Evolutionary conservation across 495 filamentous ascomycete species (phyloP).

Genomic region (Aspergillus ellipticus): DNA sequence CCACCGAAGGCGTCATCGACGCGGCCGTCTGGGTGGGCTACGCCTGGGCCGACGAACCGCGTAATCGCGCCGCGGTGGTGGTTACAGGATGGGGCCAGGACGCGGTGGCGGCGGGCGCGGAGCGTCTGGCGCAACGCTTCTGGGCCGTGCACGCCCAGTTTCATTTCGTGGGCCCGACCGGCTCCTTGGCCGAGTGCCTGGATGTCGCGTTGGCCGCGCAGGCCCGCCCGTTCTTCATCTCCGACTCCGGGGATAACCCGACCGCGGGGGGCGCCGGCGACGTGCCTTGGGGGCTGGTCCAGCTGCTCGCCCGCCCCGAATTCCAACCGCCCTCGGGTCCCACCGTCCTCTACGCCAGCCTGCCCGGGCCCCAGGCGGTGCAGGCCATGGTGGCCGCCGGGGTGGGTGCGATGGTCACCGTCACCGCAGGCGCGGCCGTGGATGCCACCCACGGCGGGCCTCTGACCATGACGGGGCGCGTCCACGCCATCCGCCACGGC

Average conservation of each 20-base stretch:
- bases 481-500: conserved; percentile 52
- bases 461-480: conserved; percentile 49
- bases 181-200: conserved; percentile 47
- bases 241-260: conserved; percentile 56
- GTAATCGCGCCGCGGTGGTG: conserved; percentile 50
- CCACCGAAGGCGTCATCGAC: conserved; percentile 42
- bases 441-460: conserved; percentile 51
- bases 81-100: conserved; percentile 49
- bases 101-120: conserved; percentile 33
- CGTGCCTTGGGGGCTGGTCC: conserved; percentile 50
- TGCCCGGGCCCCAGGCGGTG: conserved; percentile 49
- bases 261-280: conserved; percentile 56
- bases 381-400: conserved; percentile 44
- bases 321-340: conserved; percentile 38
- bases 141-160: conserved; percentile 49
- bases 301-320: conserved; percentile 45
- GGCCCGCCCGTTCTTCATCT: conserved; percentile 54
- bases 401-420: conserved; percentile 47
- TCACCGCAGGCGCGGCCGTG: conserved; percentile 53
- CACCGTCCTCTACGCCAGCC: conserved; percentile 53
- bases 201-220: conserved; percentile 42
- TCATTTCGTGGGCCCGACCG: conserved; percentile 52
- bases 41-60: conserved; percentile 57
- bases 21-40: conserved; percentile 59
- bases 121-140: conserved; percentile 46